A percentile compares a stretch with the other conserved stretches of the same genome.
These are phyloP conservation scores for Casuarina equisetifolia DNA, from an alignment of 306 rosid species.

Conservation along the genomic window DNA sequence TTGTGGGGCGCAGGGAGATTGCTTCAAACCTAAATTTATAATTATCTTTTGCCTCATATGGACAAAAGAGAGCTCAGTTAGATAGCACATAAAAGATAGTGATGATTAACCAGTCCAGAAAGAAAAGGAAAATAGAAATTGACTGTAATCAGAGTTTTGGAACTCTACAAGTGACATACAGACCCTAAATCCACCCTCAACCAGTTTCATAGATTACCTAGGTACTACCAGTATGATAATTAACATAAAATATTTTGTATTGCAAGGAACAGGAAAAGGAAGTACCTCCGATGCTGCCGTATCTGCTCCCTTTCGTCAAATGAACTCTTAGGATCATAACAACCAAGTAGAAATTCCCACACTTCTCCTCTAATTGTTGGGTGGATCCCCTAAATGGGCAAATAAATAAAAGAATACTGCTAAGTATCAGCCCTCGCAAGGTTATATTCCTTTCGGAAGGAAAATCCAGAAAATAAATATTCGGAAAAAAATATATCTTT, in stretches of 20 bases:
- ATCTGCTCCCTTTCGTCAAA: conserved; percentile 87
- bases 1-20: neutral
- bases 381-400: conserved; percentile 77
- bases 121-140: neutral
- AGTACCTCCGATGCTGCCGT: conserved; percentile 71
- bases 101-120: neutral
- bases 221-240: neutral
- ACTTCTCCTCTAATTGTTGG: conserved; percentile 98
- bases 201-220: neutral
- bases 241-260: neutral
- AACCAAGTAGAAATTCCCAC: conserved; percentile 98
- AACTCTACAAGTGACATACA: neutral
- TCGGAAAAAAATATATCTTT: neutral
- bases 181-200: neutral
- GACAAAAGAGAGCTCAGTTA: neutral
- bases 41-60: neutral
- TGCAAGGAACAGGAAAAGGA: conserved; percentile 18
- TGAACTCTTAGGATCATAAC: conserved; percentile 80
- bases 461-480: neutral
- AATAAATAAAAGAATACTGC: conserved; percentile 15
- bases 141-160: neutral
- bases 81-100: neutral
- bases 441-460: neutral
- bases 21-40: neutral
- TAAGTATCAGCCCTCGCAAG: neutral